These are phyloP conservation scores for Leishmania major DNA, from an alignment of 208 protist species.

Conservation along the genomic window DNA sequence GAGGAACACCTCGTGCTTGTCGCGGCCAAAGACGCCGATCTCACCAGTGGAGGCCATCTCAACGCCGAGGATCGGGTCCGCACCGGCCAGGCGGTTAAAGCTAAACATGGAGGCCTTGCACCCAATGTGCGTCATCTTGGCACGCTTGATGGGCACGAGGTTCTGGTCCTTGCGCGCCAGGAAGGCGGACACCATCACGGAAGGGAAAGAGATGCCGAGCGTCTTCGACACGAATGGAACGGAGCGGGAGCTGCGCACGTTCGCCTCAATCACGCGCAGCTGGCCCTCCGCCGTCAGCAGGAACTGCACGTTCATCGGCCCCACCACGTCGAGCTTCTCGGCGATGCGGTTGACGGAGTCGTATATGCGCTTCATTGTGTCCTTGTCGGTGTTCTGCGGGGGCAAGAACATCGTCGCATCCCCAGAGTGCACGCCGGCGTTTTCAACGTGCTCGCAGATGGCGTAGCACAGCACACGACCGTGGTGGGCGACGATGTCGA, in stretches of 20 bases:
- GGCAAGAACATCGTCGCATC: conserved; percentile 97
- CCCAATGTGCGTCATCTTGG: conserved; percentile 91
- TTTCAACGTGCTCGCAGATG: conserved; percentile 99
- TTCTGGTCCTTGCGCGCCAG: conserved; percentile 69
- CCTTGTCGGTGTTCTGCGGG: conserved; percentile 86
- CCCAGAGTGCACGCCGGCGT: conserved; percentile 98
- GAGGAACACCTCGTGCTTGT: conserved; percentile 89
- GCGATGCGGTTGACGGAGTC: conserved; percentile 90
- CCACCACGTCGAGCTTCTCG: conserved; percentile 91
- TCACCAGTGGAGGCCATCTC: conserved; percentile 98
- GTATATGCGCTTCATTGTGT: conserved; percentile 85
- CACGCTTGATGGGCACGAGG: conserved; percentile 84
- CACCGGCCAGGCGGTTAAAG: conserved; percentile 97
- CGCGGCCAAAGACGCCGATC: conserved; percentile 95
- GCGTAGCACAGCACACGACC: conserved; percentile 96
- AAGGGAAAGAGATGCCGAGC: conserved; percentile 95
- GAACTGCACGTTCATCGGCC: conserved; percentile 99
- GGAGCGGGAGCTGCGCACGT: conserved; percentile 96
- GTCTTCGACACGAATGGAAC: conserved; percentile 99
- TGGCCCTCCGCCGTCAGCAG: conserved; percentile 96
- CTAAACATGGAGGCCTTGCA: conserved; percentile 99
- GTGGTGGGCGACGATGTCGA: conserved; percentile 98
- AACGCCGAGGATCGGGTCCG: conserved; percentile 98
- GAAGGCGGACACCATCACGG: conserved; percentile 86
- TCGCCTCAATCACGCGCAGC: conserved; percentile 97